Base-by-base conservation (phyloP, 2,329 filamentous ascomycete species). In the Nemania sp. region DNA sequence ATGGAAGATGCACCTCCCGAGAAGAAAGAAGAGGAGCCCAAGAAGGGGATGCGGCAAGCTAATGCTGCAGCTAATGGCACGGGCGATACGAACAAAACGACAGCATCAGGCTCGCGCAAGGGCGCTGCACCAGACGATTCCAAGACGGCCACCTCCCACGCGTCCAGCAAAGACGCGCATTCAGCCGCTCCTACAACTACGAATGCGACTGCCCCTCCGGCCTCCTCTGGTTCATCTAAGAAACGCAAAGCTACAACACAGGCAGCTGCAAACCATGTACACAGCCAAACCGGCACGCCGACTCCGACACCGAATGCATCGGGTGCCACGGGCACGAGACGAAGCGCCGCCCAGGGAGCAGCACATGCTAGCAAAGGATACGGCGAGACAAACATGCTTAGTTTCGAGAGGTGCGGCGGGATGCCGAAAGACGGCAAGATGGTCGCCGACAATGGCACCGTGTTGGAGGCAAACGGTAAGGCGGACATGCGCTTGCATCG, bases 401-500 rank as follows among this genome's bases (percentile, higher is more conserved):
- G 83, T 37, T 97, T 97, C 73, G 86, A 90, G 59, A 84, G 84
- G 57, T 84, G 81, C 66, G 82, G 84, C 53, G 83, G 82, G 44
- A 80, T 80, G 53, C 80, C 92, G 53, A 86, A 88, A 66, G 80
- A 92, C 64, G 89, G 89, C 51, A 86, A 87, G 68, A 80, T 99
- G 69, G 82, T 88, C 64, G 90, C 94, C 56, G 94, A 99, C 70
- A 91, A 97, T 75, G 94, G 94, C 61, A 94, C 91, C 39, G 81
- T 86, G 50, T 78, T 97, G 65, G 81, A 83, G 63, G 79, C 91
- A 61, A 95, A 99, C 77, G 94, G 93, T 97, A 82, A 77, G 86
- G 73, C 39, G 43, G 31, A 20, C 43, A 42, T 48, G 47, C 49
- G 28, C 44, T 49, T 44, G n/a, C n/a, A n/a, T n/a, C n/a, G 54